Conservation (phyloP, 176 grass and related monocot species). For the Leersia perrieri region DNA sequence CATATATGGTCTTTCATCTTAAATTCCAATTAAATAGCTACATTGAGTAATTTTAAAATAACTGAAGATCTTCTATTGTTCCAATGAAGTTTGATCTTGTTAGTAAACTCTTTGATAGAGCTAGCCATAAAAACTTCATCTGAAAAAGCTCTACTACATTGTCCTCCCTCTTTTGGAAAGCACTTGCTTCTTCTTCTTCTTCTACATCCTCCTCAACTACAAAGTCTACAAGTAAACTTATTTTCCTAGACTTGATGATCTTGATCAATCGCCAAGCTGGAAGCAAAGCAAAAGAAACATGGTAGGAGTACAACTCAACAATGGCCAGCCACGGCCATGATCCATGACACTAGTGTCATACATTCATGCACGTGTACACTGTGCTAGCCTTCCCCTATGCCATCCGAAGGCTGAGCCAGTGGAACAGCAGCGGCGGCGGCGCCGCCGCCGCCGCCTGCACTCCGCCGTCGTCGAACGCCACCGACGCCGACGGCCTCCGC, state of each 20-base stretch:
- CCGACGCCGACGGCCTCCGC: slow-evolving; percentile 18
- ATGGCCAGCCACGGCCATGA: background rate
- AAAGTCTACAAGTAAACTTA: slow-evolving; percentile 23
- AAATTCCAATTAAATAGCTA: too few species aligned
- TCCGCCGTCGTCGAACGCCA: slow-evolving; percentile 31
- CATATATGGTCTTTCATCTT: too few species aligned
- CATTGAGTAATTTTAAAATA: too few species aligned
- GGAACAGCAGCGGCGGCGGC: slow-evolving; percentile 46
- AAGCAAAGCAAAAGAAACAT: slow-evolving; percentile 20
- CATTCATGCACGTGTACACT: background rate
- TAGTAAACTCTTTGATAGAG: background rate
- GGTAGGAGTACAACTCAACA: slow-evolving; percentile 20
- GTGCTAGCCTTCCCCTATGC: slow-evolving; percentile 9
- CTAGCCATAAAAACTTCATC: background rate
- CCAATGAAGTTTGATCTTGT: too few species aligned
- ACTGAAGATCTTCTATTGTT: too few species aligned
- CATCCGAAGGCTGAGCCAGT: slow-evolving; percentile 75
- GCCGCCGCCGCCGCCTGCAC: slow-evolving; percentile 33
- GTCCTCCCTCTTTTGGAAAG: background rate
- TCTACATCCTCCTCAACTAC: slow-evolving; percentile 13
- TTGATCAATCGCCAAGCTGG: slow-evolving; percentile 20
- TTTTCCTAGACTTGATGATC: slow-evolving; percentile 35
- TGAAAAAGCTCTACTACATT: slow-evolving; percentile 15
- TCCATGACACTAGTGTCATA: too few species aligned
- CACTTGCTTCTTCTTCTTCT: background rate